A percentile compares a stretch with the other conserved stretches of the same genome.
phyloP scores from a whole-genome alignment of 2,329 filamentous ascomycete species.

The Samsoniella hepiali region DNA sequence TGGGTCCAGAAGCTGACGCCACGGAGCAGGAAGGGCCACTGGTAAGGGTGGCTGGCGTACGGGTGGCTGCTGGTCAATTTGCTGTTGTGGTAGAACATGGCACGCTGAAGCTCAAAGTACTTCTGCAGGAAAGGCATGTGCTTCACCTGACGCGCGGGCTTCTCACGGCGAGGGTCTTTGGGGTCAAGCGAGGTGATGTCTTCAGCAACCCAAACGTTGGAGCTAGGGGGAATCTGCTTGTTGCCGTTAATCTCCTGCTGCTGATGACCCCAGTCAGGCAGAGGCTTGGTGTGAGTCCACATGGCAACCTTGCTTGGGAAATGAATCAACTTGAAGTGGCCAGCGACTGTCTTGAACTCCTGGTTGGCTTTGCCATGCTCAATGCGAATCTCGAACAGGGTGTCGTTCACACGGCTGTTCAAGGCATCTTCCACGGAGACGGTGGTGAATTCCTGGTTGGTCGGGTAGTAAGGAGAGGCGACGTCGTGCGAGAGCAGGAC shows the following conservation, averaged over 20 bases:
- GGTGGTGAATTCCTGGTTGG: slow-evolving; percentile 97
- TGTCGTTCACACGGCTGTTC: slow-evolving; percentile 77
- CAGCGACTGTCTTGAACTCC: slow-evolving; percentile 85
- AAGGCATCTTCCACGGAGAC: slow-evolving; percentile 69
- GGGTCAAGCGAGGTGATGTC: slow-evolving; percentile 76
- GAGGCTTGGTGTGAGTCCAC: slow-evolving; percentile 94
- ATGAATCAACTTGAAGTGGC: slow-evolving; percentile 95
- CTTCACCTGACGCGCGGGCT: slow-evolving; percentile 76
- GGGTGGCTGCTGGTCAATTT: slow-evolving; percentile 95
- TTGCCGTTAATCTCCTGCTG: slow-evolving; percentile 99
- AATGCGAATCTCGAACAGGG: slow-evolving; percentile 86
- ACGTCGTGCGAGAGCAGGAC: slow-evolving; percentile 93
- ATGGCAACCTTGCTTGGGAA: slow-evolving; percentile 94
- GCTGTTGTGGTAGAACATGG: slow-evolving; percentile 99
- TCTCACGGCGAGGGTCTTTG: slow-evolving; percentile 70
- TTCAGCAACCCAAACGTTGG: slow-evolving; percentile 93
- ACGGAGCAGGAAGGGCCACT: slow-evolving; percentile 95
- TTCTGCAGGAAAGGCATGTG: slow-evolving; percentile 84
- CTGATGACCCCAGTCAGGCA: slow-evolving; percentile 97
- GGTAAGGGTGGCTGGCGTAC: slow-evolving; percentile 89
- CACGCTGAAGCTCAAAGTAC: slow-evolving; percentile 92
- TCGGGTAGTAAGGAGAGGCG: slow-evolving; percentile 91
- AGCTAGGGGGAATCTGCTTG: slow-evolving; percentile 86
- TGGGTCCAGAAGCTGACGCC: slow-evolving; percentile 99
- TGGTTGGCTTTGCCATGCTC: slow-evolving; percentile 78